Percentiles rank a stretch among this genome's conserved stretches.
These are phyloP conservation scores for Podospora didyma DNA, from an alignment of 495 filamentous ascomycete genomes.

Conservation along the genomic window DNA sequence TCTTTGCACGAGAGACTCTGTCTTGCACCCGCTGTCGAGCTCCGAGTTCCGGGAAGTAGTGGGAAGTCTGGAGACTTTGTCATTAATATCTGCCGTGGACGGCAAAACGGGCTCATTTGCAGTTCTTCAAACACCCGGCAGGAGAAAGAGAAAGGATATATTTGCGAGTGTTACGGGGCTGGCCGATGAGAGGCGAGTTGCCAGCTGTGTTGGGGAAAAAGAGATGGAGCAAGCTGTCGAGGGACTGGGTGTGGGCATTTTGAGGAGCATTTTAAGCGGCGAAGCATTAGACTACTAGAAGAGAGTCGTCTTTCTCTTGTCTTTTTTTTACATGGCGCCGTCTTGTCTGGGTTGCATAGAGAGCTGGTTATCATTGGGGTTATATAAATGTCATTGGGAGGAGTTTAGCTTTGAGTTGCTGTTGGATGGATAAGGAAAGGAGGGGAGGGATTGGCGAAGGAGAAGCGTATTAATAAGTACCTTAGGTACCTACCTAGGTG, in stretches of 20 bases:
- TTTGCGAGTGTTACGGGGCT: conserved; percentile 31
- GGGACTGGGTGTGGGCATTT: conserved; percentile 57
- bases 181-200: conserved; percentile 64
- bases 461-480: no score
- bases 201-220: conserved; percentile 71
- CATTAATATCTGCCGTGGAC: conserved; percentile 73
- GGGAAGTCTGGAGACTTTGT: conserved; percentile 80
- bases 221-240: conserved; percentile 67
- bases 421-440: no score
- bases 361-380: no score
- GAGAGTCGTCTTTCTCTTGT: no score
- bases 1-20: conserved; percentile 76
- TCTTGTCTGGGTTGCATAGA: no score
- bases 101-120: conserved; percentile 62
- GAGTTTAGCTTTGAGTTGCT: no score
- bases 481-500: neutral
- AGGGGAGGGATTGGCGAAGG: no score
- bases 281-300: conserved; percentile 41
- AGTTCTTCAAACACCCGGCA: conserved; percentile 37
- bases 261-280: conserved; percentile 51
- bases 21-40: conserved; percentile 78
- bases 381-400: no score
- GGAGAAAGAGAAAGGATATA: conserved; percentile 24
- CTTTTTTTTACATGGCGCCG: no score
- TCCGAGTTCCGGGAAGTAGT: conserved; percentile 94